Conservation (phyloP, 2,329 filamentous ascomycete genomes). For the Arthrinium phaeospermum region DNA sequence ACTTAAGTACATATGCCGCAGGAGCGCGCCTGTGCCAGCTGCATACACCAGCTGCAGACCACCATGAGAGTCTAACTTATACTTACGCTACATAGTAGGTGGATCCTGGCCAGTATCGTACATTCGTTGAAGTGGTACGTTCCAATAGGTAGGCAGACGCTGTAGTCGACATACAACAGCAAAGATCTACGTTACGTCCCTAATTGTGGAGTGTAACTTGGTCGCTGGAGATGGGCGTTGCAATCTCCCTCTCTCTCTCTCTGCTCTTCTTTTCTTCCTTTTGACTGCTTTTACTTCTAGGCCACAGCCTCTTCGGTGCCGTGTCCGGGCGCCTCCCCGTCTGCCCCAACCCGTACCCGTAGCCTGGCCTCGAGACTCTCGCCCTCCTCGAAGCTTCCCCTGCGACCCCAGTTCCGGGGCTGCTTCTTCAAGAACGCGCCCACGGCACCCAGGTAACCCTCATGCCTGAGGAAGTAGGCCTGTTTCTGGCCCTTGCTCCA, state of each 20-base stretch:
- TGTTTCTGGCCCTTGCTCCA: conserved; percentile 95
- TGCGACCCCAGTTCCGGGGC: conserved; percentile 87
- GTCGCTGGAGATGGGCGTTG: not conserved
- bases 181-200: not conserved
- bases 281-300: not conserved
- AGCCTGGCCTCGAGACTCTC: conserved; percentile 16
- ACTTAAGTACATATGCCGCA: not conserved
- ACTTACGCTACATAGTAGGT: not conserved
- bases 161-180: not conserved
- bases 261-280: not conserved
- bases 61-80: not conserved
- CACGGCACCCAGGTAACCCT: conserved; percentile 92
- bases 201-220: not conserved
- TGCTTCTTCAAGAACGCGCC: conserved; percentile 93
- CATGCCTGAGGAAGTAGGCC: conserved; percentile 93
- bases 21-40: not conserved
- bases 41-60: not conserved
- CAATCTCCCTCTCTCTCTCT: not conserved
- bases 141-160: not conserved
- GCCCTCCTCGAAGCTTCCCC: conserved; percentile 73
- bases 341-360: conserved; percentile 13
- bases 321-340: not conserved
- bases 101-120: not conserved
- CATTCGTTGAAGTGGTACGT: not conserved
- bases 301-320: conserved; percentile 18